Percentiles rank a stretch among this genome's conserved stretches.
These are phyloP conservation scores for Morella rubra DNA, from an alignment of 306 rosid species.

Conservation along the genomic window DNA sequence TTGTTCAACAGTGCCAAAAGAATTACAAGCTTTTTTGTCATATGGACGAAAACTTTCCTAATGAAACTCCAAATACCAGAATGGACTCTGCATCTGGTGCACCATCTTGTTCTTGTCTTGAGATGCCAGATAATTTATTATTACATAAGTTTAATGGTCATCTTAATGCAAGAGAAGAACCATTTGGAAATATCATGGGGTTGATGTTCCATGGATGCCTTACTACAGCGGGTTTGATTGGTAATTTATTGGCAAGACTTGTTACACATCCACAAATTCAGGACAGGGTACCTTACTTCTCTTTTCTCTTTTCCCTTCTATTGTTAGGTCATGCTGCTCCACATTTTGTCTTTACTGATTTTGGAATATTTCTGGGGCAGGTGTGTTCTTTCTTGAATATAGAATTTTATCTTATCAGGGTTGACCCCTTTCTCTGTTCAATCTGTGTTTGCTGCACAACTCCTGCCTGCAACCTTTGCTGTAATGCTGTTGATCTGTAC, in stretches of 20 bases:
- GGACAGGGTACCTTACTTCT: constrained; percentile 52
- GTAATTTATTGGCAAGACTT: constrained; percentile 56
- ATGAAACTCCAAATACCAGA: constrained; percentile 31
- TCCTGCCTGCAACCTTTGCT: too few species aligned
- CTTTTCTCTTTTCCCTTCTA: constrained; percentile 4
- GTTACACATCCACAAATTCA: constrained; percentile 59
- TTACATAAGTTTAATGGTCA: constrained; percentile 39
- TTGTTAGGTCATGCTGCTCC: background rate
- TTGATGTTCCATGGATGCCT: constrained; percentile 82
- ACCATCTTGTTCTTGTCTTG: constrained; percentile 38
- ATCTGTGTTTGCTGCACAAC: too few species aligned
- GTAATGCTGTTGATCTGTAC: too few species aligned
- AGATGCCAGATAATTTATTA: constrained; percentile 33
- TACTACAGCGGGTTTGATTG: constrained; percentile 59
- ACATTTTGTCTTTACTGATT: too few species aligned
- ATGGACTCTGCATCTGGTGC: constrained; percentile 34
- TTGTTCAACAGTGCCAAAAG: constrained; percentile 55
- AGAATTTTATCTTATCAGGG: too few species aligned
- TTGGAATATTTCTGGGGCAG: too few species aligned
- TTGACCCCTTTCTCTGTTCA: too few species aligned
- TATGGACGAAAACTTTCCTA: constrained; percentile 26
- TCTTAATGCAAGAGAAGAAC: constrained; percentile 48
- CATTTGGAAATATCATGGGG: constrained; percentile 65
- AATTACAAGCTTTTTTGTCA: constrained; percentile 42
- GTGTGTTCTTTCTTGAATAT: too few species aligned